Evolutionary conservation across 2,329 filamentous ascomycete genomes (phyloP).

Genomic region (Ophiostoma piceae): DNA sequence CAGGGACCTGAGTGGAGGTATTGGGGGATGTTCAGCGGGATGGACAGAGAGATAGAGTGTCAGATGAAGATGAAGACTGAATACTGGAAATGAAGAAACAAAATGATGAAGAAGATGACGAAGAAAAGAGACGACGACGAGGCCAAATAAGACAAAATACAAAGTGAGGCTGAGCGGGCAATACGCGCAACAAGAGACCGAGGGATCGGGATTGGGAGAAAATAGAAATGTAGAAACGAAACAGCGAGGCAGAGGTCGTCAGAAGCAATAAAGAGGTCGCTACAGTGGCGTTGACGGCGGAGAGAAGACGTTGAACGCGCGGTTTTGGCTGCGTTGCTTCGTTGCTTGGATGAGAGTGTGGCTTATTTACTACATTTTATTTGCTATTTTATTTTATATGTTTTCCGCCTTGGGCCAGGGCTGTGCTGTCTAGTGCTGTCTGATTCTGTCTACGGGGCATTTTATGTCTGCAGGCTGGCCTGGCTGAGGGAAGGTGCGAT

Average conservation of each 20-base stretch:
- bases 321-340: conserved; percentile 3
- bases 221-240: neutral
- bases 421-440: conserved; percentile 7
- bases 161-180: conserved; percentile 6
- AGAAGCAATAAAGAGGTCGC: neutral
- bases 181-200: neutral
- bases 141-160: neutral
- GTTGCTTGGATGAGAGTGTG: conserved; percentile 11
- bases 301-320: conserved; percentile 2
- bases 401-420: conserved; percentile 1
- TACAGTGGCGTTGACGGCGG: neutral
- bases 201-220: neutral
- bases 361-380: neutral
- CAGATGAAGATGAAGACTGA: neutral
- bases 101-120: neutral
- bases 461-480: neutral
- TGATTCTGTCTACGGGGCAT: neutral
- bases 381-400: neutral
- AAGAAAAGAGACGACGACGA: neutral
- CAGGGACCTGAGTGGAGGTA: neutral
- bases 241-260: neutral
- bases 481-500: neutral
- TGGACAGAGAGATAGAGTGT: too few species aligned
- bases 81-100: neutral
- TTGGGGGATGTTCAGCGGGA: neutral